Conservation (phyloP, 305 asterid species). For the Solanum hybrid region DNA sequence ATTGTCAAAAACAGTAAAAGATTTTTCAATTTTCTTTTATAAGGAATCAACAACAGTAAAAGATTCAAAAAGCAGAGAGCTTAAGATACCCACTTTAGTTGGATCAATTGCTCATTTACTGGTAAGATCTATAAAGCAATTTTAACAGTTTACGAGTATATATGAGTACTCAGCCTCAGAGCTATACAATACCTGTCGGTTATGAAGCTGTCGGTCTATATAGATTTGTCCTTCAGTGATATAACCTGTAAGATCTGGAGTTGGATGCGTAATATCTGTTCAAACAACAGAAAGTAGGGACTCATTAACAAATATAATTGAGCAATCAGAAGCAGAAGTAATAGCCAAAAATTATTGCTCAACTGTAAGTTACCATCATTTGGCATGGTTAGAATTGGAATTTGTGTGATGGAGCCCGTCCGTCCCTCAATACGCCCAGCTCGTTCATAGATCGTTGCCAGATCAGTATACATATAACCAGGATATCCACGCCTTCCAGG, state of each 20-base stretch:
- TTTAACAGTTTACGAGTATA: not conserved
- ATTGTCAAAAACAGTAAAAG: not conserved
- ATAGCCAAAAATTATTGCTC: not conserved
- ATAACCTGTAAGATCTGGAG: constrained; percentile 98
- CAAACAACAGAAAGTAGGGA: constrained; percentile 18
- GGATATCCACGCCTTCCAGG: constrained; percentile 48
- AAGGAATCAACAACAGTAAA: not conserved
- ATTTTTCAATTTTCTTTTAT: not conserved
- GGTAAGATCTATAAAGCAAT: not conserved
- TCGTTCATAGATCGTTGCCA: constrained; percentile 73
- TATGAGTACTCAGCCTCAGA: not conserved
- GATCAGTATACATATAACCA: constrained; percentile 79
- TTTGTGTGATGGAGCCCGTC: constrained; percentile 49
- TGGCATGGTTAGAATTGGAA: constrained; percentile 20
- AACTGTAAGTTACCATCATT: constrained; percentile 11
- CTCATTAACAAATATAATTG: constrained; percentile 1
- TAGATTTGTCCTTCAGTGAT: constrained; percentile 98
- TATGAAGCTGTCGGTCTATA: constrained; percentile 88
- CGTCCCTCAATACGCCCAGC: constrained; percentile 86
- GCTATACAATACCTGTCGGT: constrained; percentile 63
- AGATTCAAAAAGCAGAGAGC: not conserved
- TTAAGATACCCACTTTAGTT: not conserved
- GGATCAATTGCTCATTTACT: not conserved
- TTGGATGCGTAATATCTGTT: constrained; percentile 96
- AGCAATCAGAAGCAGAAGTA: not conserved